Percentiles rank a stretch among this genome's conserved stretches.
phyloP scores from a whole-genome alignment of 352 stramenopile genomes.

The Phytophthora capsici region DNA sequence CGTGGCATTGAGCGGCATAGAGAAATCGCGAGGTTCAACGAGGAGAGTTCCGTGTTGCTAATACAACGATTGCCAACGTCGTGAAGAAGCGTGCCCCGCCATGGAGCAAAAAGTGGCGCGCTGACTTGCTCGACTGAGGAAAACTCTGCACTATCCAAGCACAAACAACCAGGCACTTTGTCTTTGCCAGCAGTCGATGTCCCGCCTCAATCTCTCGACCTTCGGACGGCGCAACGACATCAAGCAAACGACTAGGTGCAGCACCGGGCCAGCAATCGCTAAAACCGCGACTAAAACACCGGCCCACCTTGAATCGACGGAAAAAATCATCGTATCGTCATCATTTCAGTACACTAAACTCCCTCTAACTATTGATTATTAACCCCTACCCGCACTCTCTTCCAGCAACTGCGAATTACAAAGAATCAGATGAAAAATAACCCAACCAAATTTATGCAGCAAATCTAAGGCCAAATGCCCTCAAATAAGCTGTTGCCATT shows the following conservation, averaged over 20 bases:
- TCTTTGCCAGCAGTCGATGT: not conserved
- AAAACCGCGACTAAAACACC: not conserved
- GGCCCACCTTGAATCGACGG: not conserved
- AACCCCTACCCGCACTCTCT: not conserved
- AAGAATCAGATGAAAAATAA: constrained; percentile 9
- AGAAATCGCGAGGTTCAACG: constrained; percentile 5
- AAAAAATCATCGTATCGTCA: not conserved
- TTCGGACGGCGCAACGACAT: constrained; percentile 18
- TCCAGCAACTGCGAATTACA: not conserved
- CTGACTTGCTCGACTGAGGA: constrained; percentile 1
- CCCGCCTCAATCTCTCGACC: constrained; percentile 11
- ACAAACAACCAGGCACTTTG: not conserved
- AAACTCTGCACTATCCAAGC: constrained; percentile 4
- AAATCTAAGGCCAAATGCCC: not conserved
- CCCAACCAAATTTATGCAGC: not conserved
- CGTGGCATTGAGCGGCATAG: constrained; percentile 1
- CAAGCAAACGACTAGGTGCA: not conserved
- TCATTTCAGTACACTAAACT: constrained; percentile 1
- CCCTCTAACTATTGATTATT: not conserved
- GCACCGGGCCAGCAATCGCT: not conserved
- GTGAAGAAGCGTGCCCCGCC: constrained; percentile 2
- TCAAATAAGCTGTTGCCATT: constrained; percentile 6
- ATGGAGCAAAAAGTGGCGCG: constrained; percentile 2
- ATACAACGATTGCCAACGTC: not conserved
- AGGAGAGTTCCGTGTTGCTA: constrained; percentile 1